phyloP scores from a whole-genome alignment of 23 red algal species.

The Gracilariopsis chorda region DNA sequence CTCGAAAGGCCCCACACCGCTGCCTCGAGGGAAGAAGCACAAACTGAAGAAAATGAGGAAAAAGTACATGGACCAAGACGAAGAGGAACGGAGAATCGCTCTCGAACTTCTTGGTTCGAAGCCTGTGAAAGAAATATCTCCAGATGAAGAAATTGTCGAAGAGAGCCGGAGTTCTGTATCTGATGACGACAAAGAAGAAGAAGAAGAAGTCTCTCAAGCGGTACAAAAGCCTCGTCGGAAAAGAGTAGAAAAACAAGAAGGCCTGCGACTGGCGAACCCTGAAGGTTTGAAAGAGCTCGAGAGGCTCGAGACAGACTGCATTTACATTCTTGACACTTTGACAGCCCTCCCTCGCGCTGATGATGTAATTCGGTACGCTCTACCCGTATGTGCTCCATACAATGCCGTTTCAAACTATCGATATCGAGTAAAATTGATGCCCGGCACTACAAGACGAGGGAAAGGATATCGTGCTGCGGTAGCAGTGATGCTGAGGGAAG shows the following conservation, averaged over 20 bases:
- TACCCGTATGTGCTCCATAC: conserved; percentile 93
- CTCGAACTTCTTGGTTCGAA: conserved; percentile 86
- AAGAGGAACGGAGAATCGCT: conserved; percentile 85
- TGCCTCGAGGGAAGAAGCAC: conserved; percentile 86
- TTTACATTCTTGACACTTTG: conserved; percentile 56
- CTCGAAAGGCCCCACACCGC: not conserved
- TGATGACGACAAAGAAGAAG: not conserved
- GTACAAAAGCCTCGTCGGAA: not conserved
- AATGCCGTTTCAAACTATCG: conserved; percentile 69
- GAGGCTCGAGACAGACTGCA: conserved; percentile 38
- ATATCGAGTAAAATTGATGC: conserved; percentile 96
- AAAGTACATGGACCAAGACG: conserved; percentile 94
- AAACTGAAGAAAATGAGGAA: conserved; percentile 85
- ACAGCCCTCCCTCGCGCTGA: conserved; percentile 70
- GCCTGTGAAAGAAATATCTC: conserved; percentile 39
- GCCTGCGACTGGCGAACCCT: conserved; percentile 30
- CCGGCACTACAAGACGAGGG: conserved; percentile 86
- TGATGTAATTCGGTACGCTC: conserved; percentile 75
- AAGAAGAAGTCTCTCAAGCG: not conserved
- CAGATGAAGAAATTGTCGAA: not conserved
- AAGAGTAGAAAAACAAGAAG: conserved; percentile 30
- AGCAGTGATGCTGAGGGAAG: conserved; percentile 36
- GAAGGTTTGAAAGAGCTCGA: conserved; percentile 51
- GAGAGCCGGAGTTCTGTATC: not conserved
- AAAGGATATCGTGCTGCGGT: conserved; percentile 73